These are phyloP conservation scores for Kwoniella newhampshirensis DNA, from an alignment of 768 basidiomycete species.

Conservation along the genomic window DNA sequence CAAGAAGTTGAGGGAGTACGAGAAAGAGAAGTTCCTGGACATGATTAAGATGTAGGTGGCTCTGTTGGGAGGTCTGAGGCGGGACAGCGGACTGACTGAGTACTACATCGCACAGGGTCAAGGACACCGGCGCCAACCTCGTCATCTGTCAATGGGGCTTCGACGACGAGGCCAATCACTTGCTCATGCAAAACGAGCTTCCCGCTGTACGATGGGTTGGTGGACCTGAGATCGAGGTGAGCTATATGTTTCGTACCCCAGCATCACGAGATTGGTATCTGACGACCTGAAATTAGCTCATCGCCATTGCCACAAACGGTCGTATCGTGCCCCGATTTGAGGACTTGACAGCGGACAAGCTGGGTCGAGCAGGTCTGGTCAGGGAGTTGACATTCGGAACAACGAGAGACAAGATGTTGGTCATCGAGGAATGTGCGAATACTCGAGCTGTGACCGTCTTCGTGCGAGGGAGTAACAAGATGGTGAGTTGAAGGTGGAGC, in stretches of 20 bases:
- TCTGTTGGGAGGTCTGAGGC: too few species aligned
- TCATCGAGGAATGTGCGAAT: constrained; percentile 98
- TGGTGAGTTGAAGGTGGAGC: constrained; percentile 72
- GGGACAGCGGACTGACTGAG: constrained; percentile 1
- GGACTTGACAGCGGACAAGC: constrained; percentile 84
- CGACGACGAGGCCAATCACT: constrained; percentile 97
- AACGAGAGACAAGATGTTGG: constrained; percentile 98
- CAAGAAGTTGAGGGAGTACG: constrained; percentile 89
- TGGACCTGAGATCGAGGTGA: constrained; percentile 96
- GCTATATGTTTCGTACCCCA: constrained; percentile 5
- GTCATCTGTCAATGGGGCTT: constrained; percentile 99
- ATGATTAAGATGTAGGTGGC: constrained; percentile 73
- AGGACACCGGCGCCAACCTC: constrained; percentile 93
- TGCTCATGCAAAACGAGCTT: constrained; percentile 95
- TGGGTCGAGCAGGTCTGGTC: constrained; percentile 89
- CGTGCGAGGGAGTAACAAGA: constrained; percentile 96
- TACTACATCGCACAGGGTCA: constrained; percentile 60
- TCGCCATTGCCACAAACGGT: constrained; percentile 96
- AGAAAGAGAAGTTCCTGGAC: constrained; percentile 90
- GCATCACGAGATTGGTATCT: background rate
- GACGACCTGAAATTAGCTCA: constrained; percentile 61
- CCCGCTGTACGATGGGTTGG: constrained; percentile 99
- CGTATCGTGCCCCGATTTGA: constrained; percentile 98
- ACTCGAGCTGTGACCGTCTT: constrained; percentile 94
- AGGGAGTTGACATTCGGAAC: constrained; percentile 95